Conservation (phyloP, 495 filamentous ascomycete species). For the Aspergillus funiculosus region DNA sequence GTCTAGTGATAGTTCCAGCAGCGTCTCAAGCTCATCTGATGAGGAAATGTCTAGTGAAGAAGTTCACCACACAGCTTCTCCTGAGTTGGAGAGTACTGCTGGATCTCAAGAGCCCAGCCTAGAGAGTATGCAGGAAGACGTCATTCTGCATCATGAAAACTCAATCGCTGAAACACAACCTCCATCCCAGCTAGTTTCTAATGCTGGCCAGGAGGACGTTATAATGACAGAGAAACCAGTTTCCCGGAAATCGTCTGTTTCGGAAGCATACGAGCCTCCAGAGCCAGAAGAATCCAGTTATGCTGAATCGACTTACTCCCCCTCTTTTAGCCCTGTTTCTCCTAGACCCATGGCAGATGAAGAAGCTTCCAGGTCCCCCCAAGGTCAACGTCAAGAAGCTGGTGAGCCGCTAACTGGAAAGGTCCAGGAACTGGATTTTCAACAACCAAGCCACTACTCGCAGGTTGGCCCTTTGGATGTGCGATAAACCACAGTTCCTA, state of each 20-base stretch:
- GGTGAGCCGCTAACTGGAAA: constrained; percentile 30
- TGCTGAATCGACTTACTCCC: constrained; percentile 32
- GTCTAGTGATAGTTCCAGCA: constrained; percentile 28
- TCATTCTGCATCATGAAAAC: constrained; percentile 7
- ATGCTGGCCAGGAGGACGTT: constrained; percentile 11
- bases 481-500: constrained; percentile 25
- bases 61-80: neutral
- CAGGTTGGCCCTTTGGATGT: constrained; percentile 35
- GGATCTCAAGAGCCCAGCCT: neutral
- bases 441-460: constrained; percentile 15
- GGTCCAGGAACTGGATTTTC: constrained; percentile 24
- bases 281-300: constrained; percentile 40
- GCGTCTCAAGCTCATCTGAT: constrained; percentile 17
- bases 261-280: constrained; percentile 56
- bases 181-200: constrained; percentile 7
- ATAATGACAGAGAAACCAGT: constrained; percentile 13
- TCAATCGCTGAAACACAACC: neutral
- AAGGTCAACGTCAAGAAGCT: constrained; percentile 19
- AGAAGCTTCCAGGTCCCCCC: constrained; percentile 15
- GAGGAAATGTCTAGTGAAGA: constrained; percentile 17
- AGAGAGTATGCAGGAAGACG: neutral
- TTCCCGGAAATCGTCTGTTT: constrained; percentile 31
- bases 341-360: constrained; percentile 21
- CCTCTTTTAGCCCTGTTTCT: constrained; percentile 33
- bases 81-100: neutral